Conservation (phyloP, 2,329 filamentous ascomycete species). For the Leptographium procerum region DNA sequence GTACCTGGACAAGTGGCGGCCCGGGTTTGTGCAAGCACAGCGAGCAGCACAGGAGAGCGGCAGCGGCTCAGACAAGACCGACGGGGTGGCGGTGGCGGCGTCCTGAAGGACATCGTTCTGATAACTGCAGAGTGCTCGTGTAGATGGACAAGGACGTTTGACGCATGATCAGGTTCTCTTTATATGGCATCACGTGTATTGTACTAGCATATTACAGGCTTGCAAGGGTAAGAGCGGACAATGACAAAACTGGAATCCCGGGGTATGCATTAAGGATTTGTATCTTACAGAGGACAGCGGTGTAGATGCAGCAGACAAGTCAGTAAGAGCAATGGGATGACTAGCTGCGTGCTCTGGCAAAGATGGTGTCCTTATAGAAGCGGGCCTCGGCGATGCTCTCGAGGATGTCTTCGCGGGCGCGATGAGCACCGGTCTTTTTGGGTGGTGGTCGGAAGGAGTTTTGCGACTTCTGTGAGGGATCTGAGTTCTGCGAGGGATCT, state of each 20-base stretch:
- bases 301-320: too few species aligned
- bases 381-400: constrained; percentile 89
- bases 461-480: constrained; percentile 38
- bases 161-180: not conserved
- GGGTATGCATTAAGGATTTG: too few species aligned
- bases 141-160: not conserved
- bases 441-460: not conserved
- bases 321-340: too few species aligned
- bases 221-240: not conserved
- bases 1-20: constrained; percentile 50
- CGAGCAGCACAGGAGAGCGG: not conserved
- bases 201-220: not conserved
- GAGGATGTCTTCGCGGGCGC: constrained; percentile 79
- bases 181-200: not conserved
- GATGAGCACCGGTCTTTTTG: constrained; percentile 64
- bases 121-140: too few species aligned
- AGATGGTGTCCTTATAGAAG: constrained; percentile 67
- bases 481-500: constrained; percentile 22
- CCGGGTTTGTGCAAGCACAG: constrained; percentile 35
- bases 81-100: not conserved
- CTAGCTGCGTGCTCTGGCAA: constrained; percentile 21
- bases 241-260: too few species aligned
- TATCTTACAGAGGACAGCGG: too few species aligned
- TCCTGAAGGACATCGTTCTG: too few species aligned
- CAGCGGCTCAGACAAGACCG: not conserved